Evolutionary conservation across 2,329 filamentous ascomycete genomes (phyloP).

Genomic region (Diplocarpon mali): DNA sequence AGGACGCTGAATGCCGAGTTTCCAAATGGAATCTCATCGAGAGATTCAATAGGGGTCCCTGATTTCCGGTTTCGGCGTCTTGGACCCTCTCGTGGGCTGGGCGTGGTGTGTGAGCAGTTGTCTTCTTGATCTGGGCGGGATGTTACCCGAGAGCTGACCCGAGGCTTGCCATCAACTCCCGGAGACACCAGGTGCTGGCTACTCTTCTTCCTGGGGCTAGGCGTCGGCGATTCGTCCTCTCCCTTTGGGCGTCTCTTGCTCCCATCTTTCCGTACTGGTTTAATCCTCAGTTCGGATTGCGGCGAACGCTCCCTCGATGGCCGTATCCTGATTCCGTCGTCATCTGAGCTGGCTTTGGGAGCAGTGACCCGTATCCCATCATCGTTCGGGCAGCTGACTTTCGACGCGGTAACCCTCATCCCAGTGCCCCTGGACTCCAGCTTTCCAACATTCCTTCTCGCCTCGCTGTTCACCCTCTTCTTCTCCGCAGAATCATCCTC

Average conservation of each 20-base stretch:
- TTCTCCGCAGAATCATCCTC: constrained; percentile 11
- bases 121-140: constrained; percentile 11
- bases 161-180: constrained; percentile 10
- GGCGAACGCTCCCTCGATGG: constrained; percentile 10
- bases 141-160: constrained; percentile 10
- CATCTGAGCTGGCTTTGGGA: constrained; percentile 10
- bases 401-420: constrained; percentile 19
- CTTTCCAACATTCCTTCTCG: background rate
- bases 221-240: constrained; percentile 7
- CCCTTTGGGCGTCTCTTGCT: constrained; percentile 12
- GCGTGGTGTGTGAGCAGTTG: constrained; percentile 16
- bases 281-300: constrained; percentile 5
- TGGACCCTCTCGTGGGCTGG: constrained; percentile 16
- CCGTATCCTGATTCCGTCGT: constrained; percentile 21
- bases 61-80: constrained; percentile 17
- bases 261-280: constrained; percentile 10
- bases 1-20: constrained; percentile 57
- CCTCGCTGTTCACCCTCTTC: background rate
- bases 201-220: constrained; percentile 17
- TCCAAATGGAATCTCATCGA: constrained; percentile 52
- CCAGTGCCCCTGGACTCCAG: constrained; percentile 10
- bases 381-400: constrained; percentile 15
- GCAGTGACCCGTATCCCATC: constrained; percentile 22
- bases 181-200: constrained; percentile 16
- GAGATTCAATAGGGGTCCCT: constrained; percentile 29